These are phyloP conservation scores for Graphiopsis chlorocephala DNA, from an alignment of 2,329 filamentous ascomycete species.

Conservation along the genomic window DNA sequence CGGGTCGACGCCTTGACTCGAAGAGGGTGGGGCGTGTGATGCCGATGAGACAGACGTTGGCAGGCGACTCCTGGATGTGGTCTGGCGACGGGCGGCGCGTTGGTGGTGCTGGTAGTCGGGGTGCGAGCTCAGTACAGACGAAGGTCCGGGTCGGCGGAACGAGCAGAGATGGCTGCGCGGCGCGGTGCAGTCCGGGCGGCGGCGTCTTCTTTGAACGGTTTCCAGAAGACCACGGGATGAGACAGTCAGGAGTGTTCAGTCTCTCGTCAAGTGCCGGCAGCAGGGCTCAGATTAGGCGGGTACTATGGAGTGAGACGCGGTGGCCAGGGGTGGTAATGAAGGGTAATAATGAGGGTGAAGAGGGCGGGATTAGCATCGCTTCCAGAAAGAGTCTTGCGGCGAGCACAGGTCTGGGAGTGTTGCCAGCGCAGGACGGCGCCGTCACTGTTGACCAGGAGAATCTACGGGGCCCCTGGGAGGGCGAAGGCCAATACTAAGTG, in stretches of 20 bases:
- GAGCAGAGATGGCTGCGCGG: constrained; percentile 4
- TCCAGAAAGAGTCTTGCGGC: constrained; percentile 12
- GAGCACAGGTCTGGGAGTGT: constrained; percentile 11
- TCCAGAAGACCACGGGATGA: constrained; percentile 7
- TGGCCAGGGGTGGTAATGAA: constrained; percentile 17
- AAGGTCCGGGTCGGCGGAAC: constrained; percentile 14
- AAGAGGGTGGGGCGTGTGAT: constrained; percentile 27
- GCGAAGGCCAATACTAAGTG: neutral
- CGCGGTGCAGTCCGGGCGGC: constrained; percentile 7
- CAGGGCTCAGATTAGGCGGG: constrained; percentile 2
- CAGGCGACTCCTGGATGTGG: neutral
- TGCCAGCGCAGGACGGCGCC: constrained; percentile 14
- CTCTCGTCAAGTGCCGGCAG: constrained; percentile 12
- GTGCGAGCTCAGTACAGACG: constrained; percentile 1
- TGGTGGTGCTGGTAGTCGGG: neutral
- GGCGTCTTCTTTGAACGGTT: neutral
- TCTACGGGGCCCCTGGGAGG: constrained; percentile 1
- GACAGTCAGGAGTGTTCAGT: neutral
- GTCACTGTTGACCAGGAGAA: constrained; percentile 10
- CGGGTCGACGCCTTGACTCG: constrained; percentile 27
- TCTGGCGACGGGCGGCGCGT: constrained; percentile 1
- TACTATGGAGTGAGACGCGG: constrained; percentile 7
- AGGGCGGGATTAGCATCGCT: constrained; percentile 15
- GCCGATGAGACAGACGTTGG: constrained; percentile 30
- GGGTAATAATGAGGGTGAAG: constrained; percentile 18